Percentiles rank a stretch among this genome's conserved stretches.
Evolutionary conservation across 2,329 filamentous ascomycete species (phyloP).

Genomic region (Ophiostoma triangulosporum): DNA sequence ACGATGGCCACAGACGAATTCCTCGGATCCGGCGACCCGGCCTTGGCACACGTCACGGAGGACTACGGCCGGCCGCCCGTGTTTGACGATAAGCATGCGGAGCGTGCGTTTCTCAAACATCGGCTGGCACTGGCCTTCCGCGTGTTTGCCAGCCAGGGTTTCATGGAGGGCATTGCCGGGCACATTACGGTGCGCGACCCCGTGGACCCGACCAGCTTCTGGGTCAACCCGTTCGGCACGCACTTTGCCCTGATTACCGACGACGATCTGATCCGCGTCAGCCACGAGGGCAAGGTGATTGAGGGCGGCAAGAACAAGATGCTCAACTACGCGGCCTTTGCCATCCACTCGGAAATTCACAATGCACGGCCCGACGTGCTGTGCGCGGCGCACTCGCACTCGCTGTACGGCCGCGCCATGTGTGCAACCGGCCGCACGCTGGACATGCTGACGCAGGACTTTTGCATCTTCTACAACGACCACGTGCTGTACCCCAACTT

Average conservation of each 20-base stretch:
- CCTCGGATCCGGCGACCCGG: slow-evolving; percentile 12
- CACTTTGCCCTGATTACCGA: slow-evolving; percentile 46
- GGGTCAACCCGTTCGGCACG: slow-evolving; percentile 46
- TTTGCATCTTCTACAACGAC: slow-evolving; percentile 40
- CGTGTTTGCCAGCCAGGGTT: slow-evolving; percentile 45
- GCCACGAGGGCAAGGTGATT: slow-evolving; percentile 39
- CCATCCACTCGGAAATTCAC: slow-evolving; percentile 45
- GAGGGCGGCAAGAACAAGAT: slow-evolving; percentile 29
- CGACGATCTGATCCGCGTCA: slow-evolving; percentile 43
- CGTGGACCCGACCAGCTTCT: slow-evolving; percentile 39
- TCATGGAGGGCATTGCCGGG: slow-evolving; percentile 46
- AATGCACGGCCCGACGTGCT: slow-evolving; percentile 41
- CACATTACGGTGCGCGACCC: slow-evolving; percentile 50
- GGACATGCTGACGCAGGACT: slow-evolving; percentile 48
- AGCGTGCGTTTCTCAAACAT: slow-evolving; percentile 25
- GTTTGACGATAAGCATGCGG: slow-evolving; percentile 19
- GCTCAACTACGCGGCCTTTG: slow-evolving; percentile 44
- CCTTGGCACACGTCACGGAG: slow-evolving; percentile 10
- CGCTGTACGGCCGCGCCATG: slow-evolving; percentile 42
- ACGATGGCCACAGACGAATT: neutral
- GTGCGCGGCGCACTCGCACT: slow-evolving; percentile 46
- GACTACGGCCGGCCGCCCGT: slow-evolving; percentile 11
- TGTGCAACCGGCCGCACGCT: slow-evolving; percentile 37
- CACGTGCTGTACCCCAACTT: slow-evolving; percentile 44
- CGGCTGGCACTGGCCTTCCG: slow-evolving; percentile 47